These are phyloP conservation scores for Pseudocercospora vitis DNA, from an alignment of 2,329 filamentous ascomycete genomes.

Conservation along the genomic window DNA sequence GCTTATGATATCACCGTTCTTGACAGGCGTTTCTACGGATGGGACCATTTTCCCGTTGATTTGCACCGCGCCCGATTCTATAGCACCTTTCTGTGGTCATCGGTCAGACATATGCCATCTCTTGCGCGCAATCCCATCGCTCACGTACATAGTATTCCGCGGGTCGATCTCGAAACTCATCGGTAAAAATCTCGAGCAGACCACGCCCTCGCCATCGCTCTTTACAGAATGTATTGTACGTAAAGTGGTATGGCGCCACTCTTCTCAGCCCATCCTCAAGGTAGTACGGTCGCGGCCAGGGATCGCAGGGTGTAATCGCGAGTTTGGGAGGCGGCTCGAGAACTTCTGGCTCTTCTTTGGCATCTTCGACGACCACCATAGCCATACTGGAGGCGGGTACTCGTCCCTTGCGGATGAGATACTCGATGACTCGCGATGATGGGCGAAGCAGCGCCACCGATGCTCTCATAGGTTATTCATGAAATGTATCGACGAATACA, in stretches of 20 bases:
- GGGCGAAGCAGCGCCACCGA: conserved; percentile 32
- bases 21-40: conserved; percentile 66
- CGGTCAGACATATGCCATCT: conserved; percentile 32
- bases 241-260: conserved; percentile 84
- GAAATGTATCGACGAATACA: background rate
- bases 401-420: conserved; percentile 51
- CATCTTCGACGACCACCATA: conserved; percentile 30
- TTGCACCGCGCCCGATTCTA: conserved; percentile 73
- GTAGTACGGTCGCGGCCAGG: conserved; percentile 72
- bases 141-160: conserved; percentile 75
- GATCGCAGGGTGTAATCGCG: conserved; percentile 55
- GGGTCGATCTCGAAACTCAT: conserved; percentile 88
- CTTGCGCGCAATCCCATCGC: conserved; percentile 4
- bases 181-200: conserved; percentile 82
- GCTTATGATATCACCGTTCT: conserved; percentile 87
- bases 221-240: conserved; percentile 94
- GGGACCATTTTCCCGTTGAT: conserved; percentile 74
- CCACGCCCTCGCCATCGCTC: conserved; percentile 82
- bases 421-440: conserved; percentile 54
- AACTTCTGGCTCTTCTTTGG: conserved; percentile 37
- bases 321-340: conserved; percentile 51
- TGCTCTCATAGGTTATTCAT: conserved; percentile 17
- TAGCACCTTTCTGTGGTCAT: conserved; percentile 63
- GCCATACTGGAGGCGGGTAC: conserved; percentile 32
- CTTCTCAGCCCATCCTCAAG: conserved; percentile 80